phyloP scores from a whole-genome alignment of 306 rosid species.

The Vigna hirtella region DNA sequence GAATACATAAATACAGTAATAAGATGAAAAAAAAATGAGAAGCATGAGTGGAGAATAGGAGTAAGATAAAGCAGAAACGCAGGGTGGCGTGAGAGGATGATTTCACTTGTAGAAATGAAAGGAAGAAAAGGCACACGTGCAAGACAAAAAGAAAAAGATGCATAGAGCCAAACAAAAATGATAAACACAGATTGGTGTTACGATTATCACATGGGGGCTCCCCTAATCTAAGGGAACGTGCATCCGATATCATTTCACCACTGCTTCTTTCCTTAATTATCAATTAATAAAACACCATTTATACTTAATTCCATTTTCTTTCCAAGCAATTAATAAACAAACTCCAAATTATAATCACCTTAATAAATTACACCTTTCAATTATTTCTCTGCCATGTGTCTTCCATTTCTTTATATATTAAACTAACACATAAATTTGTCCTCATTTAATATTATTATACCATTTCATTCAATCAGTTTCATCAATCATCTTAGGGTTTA shows the following conservation, averaged over 20 bases:
- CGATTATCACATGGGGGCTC: conserved; percentile 65
- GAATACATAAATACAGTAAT: too few relatives aligned
- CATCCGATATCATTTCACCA: not conserved
- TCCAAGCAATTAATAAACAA: not conserved
- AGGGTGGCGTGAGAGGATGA: too few relatives aligned
- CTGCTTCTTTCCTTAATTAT: conserved; percentile 17
- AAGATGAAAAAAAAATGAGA: too few relatives aligned
- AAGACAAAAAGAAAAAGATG: conserved; percentile 41
- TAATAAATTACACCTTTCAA: not conserved
- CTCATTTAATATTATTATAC: not conserved
- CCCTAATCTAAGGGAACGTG: conserved; percentile 50
- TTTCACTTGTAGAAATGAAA: not conserved
- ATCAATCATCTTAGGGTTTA: conserved; percentile 32
- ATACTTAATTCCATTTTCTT: not conserved
- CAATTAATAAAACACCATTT: conserved; percentile 8
- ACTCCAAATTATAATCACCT: not conserved
- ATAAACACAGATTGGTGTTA: conserved; percentile 43
- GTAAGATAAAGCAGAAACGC: too few relatives aligned
- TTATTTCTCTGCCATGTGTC: conserved; percentile 37
- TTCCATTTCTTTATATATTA: conserved; percentile 34
- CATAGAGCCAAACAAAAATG: conserved; percentile 49
- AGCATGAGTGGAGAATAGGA: too few relatives aligned
- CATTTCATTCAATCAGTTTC: not conserved
- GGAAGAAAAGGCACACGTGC: conserved; percentile 56
- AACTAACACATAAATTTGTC: not conserved